Evolutionary conservation across 768 basidiomycete species (phyloP), one percentile per base, ranked within the genome.

Genomic region (Lactifluus hygrophoroides): DNA sequence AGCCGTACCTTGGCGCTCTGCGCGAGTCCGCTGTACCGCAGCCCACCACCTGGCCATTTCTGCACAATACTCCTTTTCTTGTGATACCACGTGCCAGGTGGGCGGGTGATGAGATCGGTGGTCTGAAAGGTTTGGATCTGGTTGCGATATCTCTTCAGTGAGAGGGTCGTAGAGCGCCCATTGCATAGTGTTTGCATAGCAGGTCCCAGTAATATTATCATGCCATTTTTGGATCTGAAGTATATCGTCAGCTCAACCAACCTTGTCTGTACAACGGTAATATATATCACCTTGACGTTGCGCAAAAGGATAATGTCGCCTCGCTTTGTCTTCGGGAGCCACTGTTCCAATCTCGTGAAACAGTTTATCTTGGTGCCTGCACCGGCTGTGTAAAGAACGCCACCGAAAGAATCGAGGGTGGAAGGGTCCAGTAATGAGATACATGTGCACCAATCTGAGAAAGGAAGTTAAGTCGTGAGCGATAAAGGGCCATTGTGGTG

Each of bases 361-460:
- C 77, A 80, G 75, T 83, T 69, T 9, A 71, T 50, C 28, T 56
- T 64, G 16, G 69, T 64, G 25, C 66, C 59, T 40, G 23, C 52
- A 14, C 32, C 35, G 25, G 78, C 68, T 59, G 51, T 57, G 28
- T 43, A 53, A 5, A 66, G 49, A 27, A 69, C 52, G 40, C 60
- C 57, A 25, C 66, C 68, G 6, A 69, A 63, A n/a, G 68, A 63
- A 28, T 67, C 62, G n/a, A 69, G 68, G 46, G 73, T 75, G 27
- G 80, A 80, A 3, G 80, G 77, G 63, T 87, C 86, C 8, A 78
- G 73, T 16, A 87, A 66, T 10, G 68, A 68, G 17, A 86, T 56
- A 34, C 69, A 75, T 43, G 74, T 67, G 62, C 55, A 65, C 74
- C 71, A 78, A 35, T 84, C 85, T 86, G 56, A 16, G 56, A 16